These are phyloP conservation scores for Sphagnum fallax DNA, from an alignment of 228 moss, liverwort and hornwort species.

Conservation along the genomic window DNA sequence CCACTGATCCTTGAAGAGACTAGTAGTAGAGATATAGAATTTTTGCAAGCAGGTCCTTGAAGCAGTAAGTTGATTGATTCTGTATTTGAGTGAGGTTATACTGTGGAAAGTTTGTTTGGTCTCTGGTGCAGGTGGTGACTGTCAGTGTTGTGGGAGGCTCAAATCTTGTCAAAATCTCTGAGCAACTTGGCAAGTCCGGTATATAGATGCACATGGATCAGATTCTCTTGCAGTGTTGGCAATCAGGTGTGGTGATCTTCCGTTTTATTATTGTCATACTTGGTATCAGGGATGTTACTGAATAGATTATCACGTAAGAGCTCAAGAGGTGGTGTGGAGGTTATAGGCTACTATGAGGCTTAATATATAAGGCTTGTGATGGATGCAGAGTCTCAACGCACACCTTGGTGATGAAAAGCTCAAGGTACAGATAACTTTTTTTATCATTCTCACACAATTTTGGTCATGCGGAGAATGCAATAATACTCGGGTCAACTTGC, in stretches of 20 bases:
- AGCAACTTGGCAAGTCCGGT: conserved; percentile 42
- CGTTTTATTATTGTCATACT: not conserved
- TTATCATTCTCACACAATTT: too few relatives aligned
- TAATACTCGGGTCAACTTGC: too few relatives aligned
- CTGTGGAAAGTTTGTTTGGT: not conserved
- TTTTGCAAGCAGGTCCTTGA: too few relatives aligned
- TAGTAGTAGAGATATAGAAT: too few relatives aligned
- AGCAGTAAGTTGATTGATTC: too few relatives aligned
- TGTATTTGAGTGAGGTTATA: too few relatives aligned
- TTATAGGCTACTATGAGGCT: not conserved
- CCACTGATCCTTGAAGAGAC: too few relatives aligned
- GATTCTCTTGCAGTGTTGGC: not conserved
- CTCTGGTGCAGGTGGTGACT: conserved; percentile 19
- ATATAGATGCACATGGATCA: not conserved
- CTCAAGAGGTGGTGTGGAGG: not conserved
- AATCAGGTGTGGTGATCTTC: not conserved
- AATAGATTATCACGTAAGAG: not conserved
- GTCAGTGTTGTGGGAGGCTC: conserved; percentile 55
- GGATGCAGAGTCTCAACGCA: conserved; percentile 35
- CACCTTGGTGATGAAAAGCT: conserved; percentile 37
- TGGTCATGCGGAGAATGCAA: too few relatives aligned
- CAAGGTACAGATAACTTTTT: conserved; percentile 12
- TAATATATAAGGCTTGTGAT: not conserved
- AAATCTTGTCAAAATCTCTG: conserved; percentile 48
- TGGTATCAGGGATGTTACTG: not conserved